Percentiles rank a stretch among this genome's conserved stretches.
These are phyloP conservation scores for Carex parvula DNA, from an alignment of 176 grass and related monocot genomes.

Conservation along the genomic window DNA sequence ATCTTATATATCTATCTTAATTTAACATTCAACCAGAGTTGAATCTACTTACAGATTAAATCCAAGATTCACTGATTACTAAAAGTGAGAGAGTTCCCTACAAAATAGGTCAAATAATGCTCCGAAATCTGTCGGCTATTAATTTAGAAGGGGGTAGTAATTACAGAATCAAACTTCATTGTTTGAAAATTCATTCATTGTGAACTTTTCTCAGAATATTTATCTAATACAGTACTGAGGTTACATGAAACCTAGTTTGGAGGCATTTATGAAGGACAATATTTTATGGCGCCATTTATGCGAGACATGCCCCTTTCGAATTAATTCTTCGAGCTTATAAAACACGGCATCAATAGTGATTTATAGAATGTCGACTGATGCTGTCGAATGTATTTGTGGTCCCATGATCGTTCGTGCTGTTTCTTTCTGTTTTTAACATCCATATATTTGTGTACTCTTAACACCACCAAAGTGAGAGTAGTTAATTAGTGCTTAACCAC, in stretches of 20 bases:
- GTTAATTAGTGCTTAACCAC: slow-evolving; percentile 7
- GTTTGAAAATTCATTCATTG: slow-evolving; percentile 13
- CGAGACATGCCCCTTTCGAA: slow-evolving; percentile 56
- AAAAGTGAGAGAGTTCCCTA: background rate
- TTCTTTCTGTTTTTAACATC: slow-evolving; percentile 10
- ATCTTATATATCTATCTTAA: background rate
- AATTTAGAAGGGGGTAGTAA: background rate
- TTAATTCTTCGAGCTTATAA: slow-evolving; percentile 46
- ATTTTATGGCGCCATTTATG: slow-evolving; percentile 44
- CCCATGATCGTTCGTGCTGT: slow-evolving; percentile 7
- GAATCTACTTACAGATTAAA: background rate
- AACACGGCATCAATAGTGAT: slow-evolving; percentile 66
- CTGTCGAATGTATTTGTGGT: slow-evolving; percentile 31
- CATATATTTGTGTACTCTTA: slow-evolving; percentile 17
- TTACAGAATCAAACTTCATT: background rate
- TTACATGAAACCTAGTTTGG: slow-evolving; percentile 39
- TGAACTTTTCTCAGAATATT: background rate
- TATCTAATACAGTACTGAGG: slow-evolving; percentile 9
- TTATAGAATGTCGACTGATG: slow-evolving; percentile 9
- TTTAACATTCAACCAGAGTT: background rate
- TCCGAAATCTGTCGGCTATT: background rate
- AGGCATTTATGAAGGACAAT: slow-evolving; percentile 65
- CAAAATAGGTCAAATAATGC: background rate
- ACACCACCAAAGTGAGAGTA: slow-evolving; percentile 2
- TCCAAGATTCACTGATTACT: background rate